phyloP scores from a whole-genome alignment of 495 filamentous ascomycete species.

The Hyaloscypha finlandica region DNA sequence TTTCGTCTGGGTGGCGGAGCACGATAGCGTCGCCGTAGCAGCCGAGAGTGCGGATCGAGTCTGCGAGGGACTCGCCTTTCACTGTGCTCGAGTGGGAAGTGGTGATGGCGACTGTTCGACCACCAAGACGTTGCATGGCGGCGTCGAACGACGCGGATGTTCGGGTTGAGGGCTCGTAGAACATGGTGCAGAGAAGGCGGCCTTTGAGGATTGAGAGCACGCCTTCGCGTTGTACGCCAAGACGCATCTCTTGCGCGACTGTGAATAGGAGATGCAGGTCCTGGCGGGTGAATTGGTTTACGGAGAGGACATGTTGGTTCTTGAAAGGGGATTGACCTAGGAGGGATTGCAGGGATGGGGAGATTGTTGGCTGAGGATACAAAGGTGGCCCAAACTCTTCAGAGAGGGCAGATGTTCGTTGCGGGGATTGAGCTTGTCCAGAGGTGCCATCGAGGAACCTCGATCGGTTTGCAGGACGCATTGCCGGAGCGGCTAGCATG shows the following conservation, averaged over 20 bases:
- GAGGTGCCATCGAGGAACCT: conserved; percentile 30
- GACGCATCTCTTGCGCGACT: conserved; percentile 93
- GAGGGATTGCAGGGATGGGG: conserved; percentile 66
- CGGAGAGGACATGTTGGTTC: conserved; percentile 81
- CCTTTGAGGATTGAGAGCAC: conserved; percentile 85
- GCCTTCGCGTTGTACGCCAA: conserved; percentile 88
- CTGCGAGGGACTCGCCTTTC: conserved; percentile 92
- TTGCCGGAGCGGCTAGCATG: conserved; percentile 29
- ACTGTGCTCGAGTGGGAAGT: conserved; percentile 80
- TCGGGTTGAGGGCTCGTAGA: conserved; percentile 96
- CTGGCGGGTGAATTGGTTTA: conserved; percentile 80
- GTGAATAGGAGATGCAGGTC: conserved; percentile 94
- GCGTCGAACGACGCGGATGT: conserved; percentile 96
- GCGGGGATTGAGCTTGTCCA: conserved; percentile 20
- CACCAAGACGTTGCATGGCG: conserved; percentile 96
- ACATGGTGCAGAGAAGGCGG: conserved; percentile 83
- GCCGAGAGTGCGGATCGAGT: conserved; percentile 89
- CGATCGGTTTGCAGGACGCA: conserved; percentile 32
- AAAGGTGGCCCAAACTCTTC: conserved; percentile 53
- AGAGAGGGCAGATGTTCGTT: conserved; percentile 28
- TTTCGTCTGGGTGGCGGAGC: conserved; percentile 84
- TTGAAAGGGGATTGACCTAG: conserved; percentile 83
- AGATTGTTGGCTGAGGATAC: conserved; percentile 42
- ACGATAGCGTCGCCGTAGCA: conserved; percentile 95
- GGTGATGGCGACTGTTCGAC: conserved; percentile 73